Evolutionary conservation across 2,329 filamentous ascomycete species (phyloP).

Genomic region (Graphilbum fragrans): DNA sequence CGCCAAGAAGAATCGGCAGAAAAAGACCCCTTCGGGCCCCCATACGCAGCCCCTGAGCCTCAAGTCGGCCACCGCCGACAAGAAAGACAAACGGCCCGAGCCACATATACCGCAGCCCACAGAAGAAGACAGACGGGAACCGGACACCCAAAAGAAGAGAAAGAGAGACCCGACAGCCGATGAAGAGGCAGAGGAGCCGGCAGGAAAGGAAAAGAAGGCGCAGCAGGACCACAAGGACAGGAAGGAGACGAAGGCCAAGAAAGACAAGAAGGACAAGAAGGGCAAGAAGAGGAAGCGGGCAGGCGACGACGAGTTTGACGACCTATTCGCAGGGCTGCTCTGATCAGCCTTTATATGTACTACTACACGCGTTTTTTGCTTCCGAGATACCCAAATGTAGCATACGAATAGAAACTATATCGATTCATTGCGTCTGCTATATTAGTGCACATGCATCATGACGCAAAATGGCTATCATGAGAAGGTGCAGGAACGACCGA

Average conservation of each 20-base stretch:
- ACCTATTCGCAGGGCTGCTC: conserved; percentile 53
- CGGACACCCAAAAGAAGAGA: not conserved
- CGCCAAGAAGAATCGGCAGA: conserved; percentile 3
- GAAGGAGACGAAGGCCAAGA: conserved; percentile 8
- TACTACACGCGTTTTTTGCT: conserved; percentile 4
- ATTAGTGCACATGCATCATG: too few relatives aligned
- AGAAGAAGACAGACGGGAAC: conserved; percentile 29
- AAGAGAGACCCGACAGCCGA: not conserved
- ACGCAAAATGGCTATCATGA: too few relatives aligned
- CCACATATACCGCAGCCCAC: too few relatives aligned
- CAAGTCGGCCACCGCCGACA: too few relatives aligned
- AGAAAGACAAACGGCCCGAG: too few relatives aligned
- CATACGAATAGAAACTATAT: not conserved
- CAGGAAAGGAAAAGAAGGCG: not conserved
- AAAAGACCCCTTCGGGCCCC: too few relatives aligned
- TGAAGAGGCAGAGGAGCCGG: not conserved
- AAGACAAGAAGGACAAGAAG: conserved; percentile 9
- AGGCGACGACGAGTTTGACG: conserved; percentile 44
- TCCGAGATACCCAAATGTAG: conserved; percentile 5
- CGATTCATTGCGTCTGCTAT: too few relatives aligned
- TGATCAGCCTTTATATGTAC: conserved; percentile 10
- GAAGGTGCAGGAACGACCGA: too few relatives aligned
- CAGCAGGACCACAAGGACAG: not conserved
- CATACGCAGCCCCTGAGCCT: too few relatives aligned
- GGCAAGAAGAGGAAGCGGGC: conserved; percentile 15